Percentiles rank a stretch among this genome's conserved stretches.
Conservation (phyloP, 2,329 filamentous ascomycete species). For the Drechslerella stenobrocha region DNA sequence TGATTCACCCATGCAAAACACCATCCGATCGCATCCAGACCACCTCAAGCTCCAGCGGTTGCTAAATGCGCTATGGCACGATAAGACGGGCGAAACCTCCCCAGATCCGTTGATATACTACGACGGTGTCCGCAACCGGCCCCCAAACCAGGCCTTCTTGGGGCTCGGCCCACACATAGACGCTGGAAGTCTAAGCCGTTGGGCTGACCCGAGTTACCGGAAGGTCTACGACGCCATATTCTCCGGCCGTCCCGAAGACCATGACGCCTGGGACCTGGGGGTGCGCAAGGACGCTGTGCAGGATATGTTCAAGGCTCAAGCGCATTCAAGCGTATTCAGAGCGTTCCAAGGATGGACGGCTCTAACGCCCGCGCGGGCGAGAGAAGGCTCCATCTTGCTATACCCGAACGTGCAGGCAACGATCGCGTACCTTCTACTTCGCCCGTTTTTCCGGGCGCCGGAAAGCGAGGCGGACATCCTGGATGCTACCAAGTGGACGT, state of each 20-base stretch:
- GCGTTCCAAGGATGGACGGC: constrained; percentile 58
- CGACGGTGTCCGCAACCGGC: constrained; percentile 57
- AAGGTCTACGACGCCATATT: constrained; percentile 56
- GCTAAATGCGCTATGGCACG: constrained; percentile 57
- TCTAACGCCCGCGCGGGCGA: constrained; percentile 54
- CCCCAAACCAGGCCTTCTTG: constrained; percentile 56
- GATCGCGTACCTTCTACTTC: constrained; percentile 57
- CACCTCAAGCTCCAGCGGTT: constrained; percentile 55
- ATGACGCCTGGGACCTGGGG: constrained; percentile 56
- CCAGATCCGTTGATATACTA: constrained; percentile 56
- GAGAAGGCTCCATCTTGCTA: constrained; percentile 57
- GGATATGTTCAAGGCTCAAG: constrained; percentile 55
- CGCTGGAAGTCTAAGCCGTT: constrained; percentile 57
- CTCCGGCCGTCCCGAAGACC: constrained; percentile 55
- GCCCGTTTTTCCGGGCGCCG: constrained; percentile 57
- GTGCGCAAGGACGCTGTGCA: constrained; percentile 55
- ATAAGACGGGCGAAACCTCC: constrained; percentile 50
- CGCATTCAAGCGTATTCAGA: constrained; percentile 56
- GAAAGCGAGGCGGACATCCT: constrained; percentile 30
- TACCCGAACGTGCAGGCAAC: constrained; percentile 56
- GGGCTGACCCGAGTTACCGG: constrained; percentile 57
- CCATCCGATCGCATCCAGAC: constrained; percentile 56
- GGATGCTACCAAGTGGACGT: constrained; percentile 42
- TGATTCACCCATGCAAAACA: constrained; percentile 56
- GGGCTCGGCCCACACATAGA: constrained; percentile 59